Percentiles rank a stretch among this genome's conserved stretches.
These are phyloP conservation scores for Gomphus sp. DNA, from an alignment of 1,284 basidiomycete genomes.

Conservation along the genomic window DNA sequence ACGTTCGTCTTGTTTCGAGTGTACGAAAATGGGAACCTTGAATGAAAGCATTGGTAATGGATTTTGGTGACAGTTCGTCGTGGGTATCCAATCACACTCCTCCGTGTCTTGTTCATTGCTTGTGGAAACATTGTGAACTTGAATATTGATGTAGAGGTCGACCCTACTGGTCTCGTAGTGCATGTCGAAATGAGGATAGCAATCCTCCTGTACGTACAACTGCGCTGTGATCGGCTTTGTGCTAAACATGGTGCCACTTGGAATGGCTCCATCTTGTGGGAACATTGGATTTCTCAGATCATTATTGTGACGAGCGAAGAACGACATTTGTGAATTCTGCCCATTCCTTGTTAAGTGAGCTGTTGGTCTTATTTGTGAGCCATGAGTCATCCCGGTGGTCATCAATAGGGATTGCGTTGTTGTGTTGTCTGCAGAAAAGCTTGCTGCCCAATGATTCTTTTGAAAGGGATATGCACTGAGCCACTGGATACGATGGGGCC, in stretches of 20 bases:
- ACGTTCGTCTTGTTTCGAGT: background rate
- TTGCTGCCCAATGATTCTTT: background rate
- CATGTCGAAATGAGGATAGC: background rate
- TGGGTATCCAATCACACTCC: conserved; percentile 1
- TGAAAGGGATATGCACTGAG: background rate
- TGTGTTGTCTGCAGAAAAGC: background rate
- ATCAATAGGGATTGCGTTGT: background rate
- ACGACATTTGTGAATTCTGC: background rate
- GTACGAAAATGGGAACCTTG: background rate
- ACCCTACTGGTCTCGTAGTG: background rate
- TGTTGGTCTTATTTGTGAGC: background rate
- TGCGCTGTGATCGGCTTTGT: background rate
- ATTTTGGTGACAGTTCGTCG: background rate
- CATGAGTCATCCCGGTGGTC: background rate
- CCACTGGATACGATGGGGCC: background rate
- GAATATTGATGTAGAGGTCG: background rate
- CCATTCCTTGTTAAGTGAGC: background rate
- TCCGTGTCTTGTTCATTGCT: background rate
- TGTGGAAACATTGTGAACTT: background rate
- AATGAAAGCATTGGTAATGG: background rate
- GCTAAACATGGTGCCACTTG: background rate
- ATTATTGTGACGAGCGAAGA: no score
- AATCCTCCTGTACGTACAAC: background rate
- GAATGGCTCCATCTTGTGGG: background rate
- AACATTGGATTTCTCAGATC: background rate